A percentile compares a stretch with the other conserved stretches of the same genome.
phyloP scores from a whole-genome alignment of 768 basidiomycete species.

The Lactarius hengduanensis region DNA sequence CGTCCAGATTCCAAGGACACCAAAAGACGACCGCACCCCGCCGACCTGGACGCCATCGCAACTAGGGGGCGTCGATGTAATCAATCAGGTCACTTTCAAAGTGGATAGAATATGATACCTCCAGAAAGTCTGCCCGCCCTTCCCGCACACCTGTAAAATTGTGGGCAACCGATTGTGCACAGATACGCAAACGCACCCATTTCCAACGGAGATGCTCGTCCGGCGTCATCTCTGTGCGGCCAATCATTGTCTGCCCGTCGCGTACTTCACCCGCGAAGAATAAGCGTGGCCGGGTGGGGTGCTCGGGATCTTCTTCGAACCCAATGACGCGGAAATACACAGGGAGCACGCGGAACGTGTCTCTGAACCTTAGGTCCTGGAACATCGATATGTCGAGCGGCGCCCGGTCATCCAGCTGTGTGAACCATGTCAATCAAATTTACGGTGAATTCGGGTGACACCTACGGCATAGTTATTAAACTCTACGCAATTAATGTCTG shows the following conservation, averaged over 20 bases:
- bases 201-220: slow-evolving; percentile 62
- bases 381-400: slow-evolving; percentile 49
- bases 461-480: slow-evolving; percentile 46
- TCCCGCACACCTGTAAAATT: slow-evolving; percentile 17
- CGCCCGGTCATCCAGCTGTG: slow-evolving; percentile 35
- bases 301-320: slow-evolving; percentile 44
- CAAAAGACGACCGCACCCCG: slow-evolving; percentile 55
- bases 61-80: slow-evolving; percentile 36
- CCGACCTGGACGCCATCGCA: slow-evolving; percentile 65
- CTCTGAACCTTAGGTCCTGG: slow-evolving; percentile 48
- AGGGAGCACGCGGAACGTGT: slow-evolving; percentile 50
- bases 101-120: slow-evolving; percentile 22
- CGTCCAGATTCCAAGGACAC: slow-evolving; percentile 56
- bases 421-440: neutral
- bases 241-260: slow-evolving; percentile 47
- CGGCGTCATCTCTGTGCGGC: slow-evolving; percentile 53
- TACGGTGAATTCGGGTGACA: neutral
- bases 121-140: slow-evolving; percentile 35
- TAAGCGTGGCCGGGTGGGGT: slow-evolving; percentile 53
- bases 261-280: slow-evolving; percentile 53
- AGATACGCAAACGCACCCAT: slow-evolving; percentile 47
- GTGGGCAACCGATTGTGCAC: neutral
- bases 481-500: slow-evolving; percentile 35
- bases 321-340: slow-evolving; percentile 46
- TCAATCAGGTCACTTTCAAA: slow-evolving; percentile 38